Percentiles rank a stretch among this genome's conserved stretches.
phyloP scores from a whole-genome alignment of 139 green algal genomes.

The Picochlorum sp. region DNA sequence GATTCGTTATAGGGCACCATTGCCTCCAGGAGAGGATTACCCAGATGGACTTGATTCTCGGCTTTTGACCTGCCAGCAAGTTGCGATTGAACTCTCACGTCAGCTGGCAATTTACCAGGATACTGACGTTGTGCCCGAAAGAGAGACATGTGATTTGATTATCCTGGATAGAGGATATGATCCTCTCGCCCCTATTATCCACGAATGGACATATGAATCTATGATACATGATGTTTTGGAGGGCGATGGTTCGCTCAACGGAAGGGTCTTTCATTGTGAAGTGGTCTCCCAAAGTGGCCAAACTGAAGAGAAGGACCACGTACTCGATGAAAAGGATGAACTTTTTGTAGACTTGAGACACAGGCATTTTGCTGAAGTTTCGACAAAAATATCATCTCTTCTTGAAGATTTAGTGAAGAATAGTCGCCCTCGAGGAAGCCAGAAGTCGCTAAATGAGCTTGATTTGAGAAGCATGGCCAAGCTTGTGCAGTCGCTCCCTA shows the following conservation, averaged over 20 bases:
- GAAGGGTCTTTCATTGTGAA: conserved; percentile 56
- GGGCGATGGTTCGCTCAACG: conserved; percentile 18
- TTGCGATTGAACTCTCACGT: conserved; percentile 53
- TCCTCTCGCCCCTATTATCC: conserved; percentile 86
- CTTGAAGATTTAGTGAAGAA: conserved; percentile 43
- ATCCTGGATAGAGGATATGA: conserved; percentile 78
- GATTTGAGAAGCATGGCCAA: conserved; percentile 48
- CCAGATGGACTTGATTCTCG: conserved; percentile 35
- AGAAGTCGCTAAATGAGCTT: conserved; percentile 5
- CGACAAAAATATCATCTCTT: conserved; percentile 7
- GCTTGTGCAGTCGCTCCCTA: conserved; percentile 66
- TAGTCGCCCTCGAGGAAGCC: too few relatives aligned
- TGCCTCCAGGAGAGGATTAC: conserved; percentile 41
- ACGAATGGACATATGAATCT: conserved; percentile 96
- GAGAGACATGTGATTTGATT: conserved; percentile 80
- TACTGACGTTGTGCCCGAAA: conserved; percentile 25
- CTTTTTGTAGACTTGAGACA: conserved; percentile 78
- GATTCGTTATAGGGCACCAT: conserved; percentile 45
- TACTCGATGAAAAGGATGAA: conserved; percentile 66
- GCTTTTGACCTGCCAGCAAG: conserved; percentile 43
- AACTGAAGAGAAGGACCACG: conserved; percentile 52
- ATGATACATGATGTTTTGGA: conserved; percentile 85
- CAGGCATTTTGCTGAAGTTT: conserved; percentile 79
- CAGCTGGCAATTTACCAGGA: conserved; percentile 34
- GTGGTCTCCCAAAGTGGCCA: conserved; percentile 39